Conservation (phyloP, 805 yeast genomes). For the Candida koratica region DNA sequence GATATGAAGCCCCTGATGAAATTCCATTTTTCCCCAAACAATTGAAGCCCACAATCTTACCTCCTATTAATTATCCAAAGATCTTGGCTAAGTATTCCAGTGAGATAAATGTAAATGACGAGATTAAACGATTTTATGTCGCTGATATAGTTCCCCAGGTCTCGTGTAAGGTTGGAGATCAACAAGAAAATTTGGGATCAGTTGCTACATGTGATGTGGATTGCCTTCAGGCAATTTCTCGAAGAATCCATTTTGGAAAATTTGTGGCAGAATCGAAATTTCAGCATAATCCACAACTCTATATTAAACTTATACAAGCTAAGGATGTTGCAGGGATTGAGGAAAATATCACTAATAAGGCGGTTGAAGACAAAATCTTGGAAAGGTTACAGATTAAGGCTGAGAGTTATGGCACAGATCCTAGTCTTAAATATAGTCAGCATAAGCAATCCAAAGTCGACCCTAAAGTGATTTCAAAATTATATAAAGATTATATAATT, state of each 20-base stretch:
- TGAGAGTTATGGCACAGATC: conserved; percentile 82
- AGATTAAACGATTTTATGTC: conserved; percentile 66
- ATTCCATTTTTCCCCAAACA: conserved; percentile 78
- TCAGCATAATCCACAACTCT: conserved; percentile 58
- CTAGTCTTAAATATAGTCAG: conserved; percentile 68
- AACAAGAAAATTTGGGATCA: conserved; percentile 82
- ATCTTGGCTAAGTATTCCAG: conserved; percentile 70
- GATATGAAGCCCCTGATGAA: conserved; percentile 95
- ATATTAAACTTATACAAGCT: conserved; percentile 59
- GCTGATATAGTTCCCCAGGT: conserved; percentile 71
- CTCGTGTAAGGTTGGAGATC: conserved; percentile 65
- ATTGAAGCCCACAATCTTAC: conserved; percentile 68
- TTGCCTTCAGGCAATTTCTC: conserved; percentile 77
- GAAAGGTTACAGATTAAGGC: conserved; percentile 78
- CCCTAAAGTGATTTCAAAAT: conserved; percentile 75
- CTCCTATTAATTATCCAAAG: conserved; percentile 73
- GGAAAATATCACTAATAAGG: conserved; percentile 77
- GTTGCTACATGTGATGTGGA: conserved; percentile 83
- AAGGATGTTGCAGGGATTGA: conserved; percentile 71
- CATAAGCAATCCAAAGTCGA: conserved; percentile 68
- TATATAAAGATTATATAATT: conserved; percentile 84
- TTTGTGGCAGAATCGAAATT: conserved; percentile 97
- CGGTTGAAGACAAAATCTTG: conserved; percentile 81
- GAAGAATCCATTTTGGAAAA: conserved; percentile 95
- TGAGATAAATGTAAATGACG: conserved; percentile 70